Evolutionary conservation across 2,329 filamentous ascomycete species (phyloP), one percentile per base, ranked within the genome.

Genomic region (Nigrograna mackinnonii): DNA sequence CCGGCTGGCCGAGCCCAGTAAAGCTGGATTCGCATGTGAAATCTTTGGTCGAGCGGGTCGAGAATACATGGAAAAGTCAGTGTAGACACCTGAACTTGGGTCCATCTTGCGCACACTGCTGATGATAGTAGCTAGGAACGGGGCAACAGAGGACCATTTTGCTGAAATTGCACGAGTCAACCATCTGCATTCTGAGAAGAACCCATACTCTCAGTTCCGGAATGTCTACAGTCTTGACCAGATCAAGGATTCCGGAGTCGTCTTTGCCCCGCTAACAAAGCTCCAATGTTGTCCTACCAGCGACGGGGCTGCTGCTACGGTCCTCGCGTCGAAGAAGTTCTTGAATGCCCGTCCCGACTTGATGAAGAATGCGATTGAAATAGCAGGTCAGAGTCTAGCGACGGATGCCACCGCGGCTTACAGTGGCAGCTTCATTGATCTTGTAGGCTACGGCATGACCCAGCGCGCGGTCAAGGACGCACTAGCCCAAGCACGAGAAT

Each of bases 31-130:
- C 85, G 1, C 88, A 91, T 0, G 90, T 91, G 0, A 92, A 96
- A 71, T 86, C 95, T 78, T 97, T 96, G 65, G 92, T 91, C 38
- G 96, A 96, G 92, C 91, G 11, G 92, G 91, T 2, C 73, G 83
- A 39, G 92, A 96, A 73, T 97, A 97, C 66, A 96, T 94, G 76
- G 90, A 96, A 73, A 91, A 89, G 83, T 90, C n/a, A n/a, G n/a
- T n/a, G n/a, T n/a, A n/a, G n/a, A n/a, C n/a, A n/a, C n/a, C n/a
- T n/a, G n/a, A n/a, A n/a, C n/a, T n/a, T n/a, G n/a, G n/a, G n/a
- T n/a, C n/a, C n/a, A n/a, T n/a, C n/a, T n/a, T n/a, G n/a, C n/a
- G n/a, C n/a, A n/a, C n/a, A n/a, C n/a, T n/a, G n/a, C n/a, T n/a
- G n/a, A n/a, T n/a, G n/a, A n/a, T n/a, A n/a, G n/a, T n/a, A n/a